Evolutionary conservation across 305 asterid genomes (phyloP), one percentile per base, ranked within the genome.

Genomic region (Fraxinus dipetala): DNA sequence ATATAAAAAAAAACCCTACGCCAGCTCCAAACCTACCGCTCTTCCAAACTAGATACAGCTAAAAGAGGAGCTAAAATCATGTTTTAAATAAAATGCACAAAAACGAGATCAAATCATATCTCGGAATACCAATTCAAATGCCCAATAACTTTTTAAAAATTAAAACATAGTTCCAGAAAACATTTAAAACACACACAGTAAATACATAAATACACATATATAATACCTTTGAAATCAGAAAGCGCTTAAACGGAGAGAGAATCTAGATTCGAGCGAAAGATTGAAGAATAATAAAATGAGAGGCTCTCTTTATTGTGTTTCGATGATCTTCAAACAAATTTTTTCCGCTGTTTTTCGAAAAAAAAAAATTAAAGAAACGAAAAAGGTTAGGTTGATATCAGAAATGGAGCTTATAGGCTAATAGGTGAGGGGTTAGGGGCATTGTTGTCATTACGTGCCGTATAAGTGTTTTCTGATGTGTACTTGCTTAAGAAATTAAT

Each of bases 381-480:
- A 36, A 76, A 45, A 26, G 69, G 82, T 67, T 22, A 8, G 11
- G 4, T 18, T n/a, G 48, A 54, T 7, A 31, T 3, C 38, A 48
- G 34, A 54, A 0, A 5, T 16, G 24, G 30, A 48, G 72, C 14
- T 28, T 13, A 31, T 30, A 34, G 26, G 32, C 34, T 11, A 63
- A 72, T 72, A 43, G 83, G 72, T 79, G 89, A 77, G 85, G 67
- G 51, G 36, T 18, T 81, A 80, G 90, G 97, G 97, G 85, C 85
- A 73, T 79, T 84, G 2, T 83, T 22, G 97, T 84, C 88, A 89
- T 89, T 91, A 77, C 92, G 87, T 86, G 87, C 85, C 88, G 89
- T 88, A 76, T 22, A 86, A 87, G 87, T 82, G 81, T 79, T 73
- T 73, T 63, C 73, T 26, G 73, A 26, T 65, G 73, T 1, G 73